A percentile compares a stretch with the other conserved stretches of the same genome.
Conservation (phyloP, 306 rosid species). For the Acacia confusa region DNA sequence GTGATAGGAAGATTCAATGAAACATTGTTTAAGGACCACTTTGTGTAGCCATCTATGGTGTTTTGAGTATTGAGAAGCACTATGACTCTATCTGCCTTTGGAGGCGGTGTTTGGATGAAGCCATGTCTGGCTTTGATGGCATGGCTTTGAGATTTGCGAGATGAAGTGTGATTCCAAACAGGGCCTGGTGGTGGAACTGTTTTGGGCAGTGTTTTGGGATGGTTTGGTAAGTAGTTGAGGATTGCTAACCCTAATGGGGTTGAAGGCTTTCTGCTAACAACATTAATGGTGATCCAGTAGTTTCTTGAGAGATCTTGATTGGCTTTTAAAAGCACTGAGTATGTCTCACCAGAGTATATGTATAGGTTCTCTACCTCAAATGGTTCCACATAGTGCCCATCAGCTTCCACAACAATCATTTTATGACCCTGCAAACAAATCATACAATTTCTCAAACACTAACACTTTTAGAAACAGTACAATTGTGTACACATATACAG, state of each 20-base stretch:
- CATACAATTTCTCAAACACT: background rate
- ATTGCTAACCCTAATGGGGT: constrained; percentile 31
- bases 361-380: constrained; percentile 30
- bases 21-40: constrained; percentile 23
- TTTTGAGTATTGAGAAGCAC: constrained; percentile 38
- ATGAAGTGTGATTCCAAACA: constrained; percentile 16
- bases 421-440: constrained; percentile 34
- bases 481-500: background rate
- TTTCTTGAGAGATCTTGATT: constrained; percentile 31
- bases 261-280: constrained; percentile 23
- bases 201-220: constrained; percentile 18
- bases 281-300: constrained; percentile 30
- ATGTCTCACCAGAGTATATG: constrained; percentile 40
- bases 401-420: constrained; percentile 35
- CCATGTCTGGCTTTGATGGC: constrained; percentile 30
- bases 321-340: constrained; percentile 32
- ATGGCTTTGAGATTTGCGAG: constrained; percentile 16
- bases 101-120: constrained; percentile 2
- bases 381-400: constrained; percentile 43
- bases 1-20: constrained; percentile 4
- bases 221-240: constrained; percentile 32
- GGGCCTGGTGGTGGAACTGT: constrained; percentile 34
- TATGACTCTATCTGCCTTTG: constrained; percentile 24
- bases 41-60: constrained; percentile 1
- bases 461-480: background rate